Conservation (phyloP, 2,329 filamentous ascomycete species). For the Fusarium udum region DNA sequence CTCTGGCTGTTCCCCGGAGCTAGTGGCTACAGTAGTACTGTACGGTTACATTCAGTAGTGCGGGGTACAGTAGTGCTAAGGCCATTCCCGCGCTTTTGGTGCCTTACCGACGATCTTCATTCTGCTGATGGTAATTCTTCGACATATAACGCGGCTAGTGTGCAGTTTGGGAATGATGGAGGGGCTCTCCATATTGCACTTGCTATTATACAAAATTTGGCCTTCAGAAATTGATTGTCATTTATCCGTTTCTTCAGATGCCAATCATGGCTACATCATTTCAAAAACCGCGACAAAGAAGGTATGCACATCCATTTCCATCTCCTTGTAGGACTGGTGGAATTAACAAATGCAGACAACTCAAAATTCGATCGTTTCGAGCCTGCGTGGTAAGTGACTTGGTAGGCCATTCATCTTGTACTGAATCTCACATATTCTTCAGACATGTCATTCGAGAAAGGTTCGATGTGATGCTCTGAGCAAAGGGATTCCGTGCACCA, state of each 20-base stretch:
- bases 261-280: not conserved
- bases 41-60: not conserved
- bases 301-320: not conserved
- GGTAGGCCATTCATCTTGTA: not conserved
- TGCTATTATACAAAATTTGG: not conserved
- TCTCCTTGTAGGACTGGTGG: too few relatives aligned
- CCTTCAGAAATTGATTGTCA: not conserved
- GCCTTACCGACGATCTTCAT: not conserved
- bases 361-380: not conserved
- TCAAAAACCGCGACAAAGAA: not conserved
- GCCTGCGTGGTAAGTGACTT: not conserved
- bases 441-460: not conserved
- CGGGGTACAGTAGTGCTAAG: not conserved
- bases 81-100: not conserved
- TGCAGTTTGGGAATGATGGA: not conserved
- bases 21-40: not conserved
- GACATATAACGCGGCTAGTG: not conserved
- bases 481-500: not conserved
- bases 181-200: rapidly evolving
- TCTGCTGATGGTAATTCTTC: too few relatives aligned
- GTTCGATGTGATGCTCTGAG: not conserved
- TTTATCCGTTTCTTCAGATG: not conserved
- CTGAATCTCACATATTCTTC: not conserved
- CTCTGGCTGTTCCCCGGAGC: not conserved
- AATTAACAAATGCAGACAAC: not conserved